phyloP scores from a whole-genome alignment of 768 basidiomycete genomes.

The Cyclocybe cylindracea region DNA sequence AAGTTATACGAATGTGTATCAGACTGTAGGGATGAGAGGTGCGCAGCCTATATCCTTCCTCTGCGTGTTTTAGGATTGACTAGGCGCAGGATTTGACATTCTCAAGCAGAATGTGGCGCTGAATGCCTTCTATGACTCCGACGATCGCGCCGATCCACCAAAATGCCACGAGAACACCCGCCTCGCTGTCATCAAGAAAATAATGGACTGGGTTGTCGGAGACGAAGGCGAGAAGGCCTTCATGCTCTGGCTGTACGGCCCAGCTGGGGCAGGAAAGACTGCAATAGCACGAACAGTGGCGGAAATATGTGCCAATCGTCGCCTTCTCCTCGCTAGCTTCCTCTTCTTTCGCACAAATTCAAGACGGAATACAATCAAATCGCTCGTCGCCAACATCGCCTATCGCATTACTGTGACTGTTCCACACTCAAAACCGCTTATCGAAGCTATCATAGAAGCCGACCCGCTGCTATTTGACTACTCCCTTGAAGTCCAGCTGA shows the following conservation, averaged over 20 bases:
- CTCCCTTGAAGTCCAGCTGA: background rate
- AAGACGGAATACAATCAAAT: background rate
- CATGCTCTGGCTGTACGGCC: slow-evolving; percentile 6
- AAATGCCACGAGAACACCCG: too few species aligned
- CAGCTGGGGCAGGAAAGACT: slow-evolving; percentile 12
- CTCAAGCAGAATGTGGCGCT: too few species aligned
- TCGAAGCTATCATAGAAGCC: background rate
- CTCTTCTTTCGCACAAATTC: slow-evolving; percentile 8
- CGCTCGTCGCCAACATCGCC: slow-evolving; percentile 9
- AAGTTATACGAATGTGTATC: too few species aligned
- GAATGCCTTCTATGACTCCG: too few species aligned
- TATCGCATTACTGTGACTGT: slow-evolving; percentile 8
- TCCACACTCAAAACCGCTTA: background rate
- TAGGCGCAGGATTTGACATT: too few species aligned
- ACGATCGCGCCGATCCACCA: too few species aligned
- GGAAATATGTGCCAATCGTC: background rate
- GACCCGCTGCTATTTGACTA: slow-evolving; percentile 6
- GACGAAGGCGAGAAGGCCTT: too few species aligned
- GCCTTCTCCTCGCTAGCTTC: background rate
- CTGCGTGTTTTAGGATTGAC: too few species aligned
- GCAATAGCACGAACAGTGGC: slow-evolving; percentile 7
- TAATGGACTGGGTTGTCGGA: too few species aligned
- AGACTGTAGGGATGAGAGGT: too few species aligned
- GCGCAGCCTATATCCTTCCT: too few species aligned
- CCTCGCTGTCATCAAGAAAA: too few species aligned